Evolutionary conservation across 768 basidiomycete species (phyloP).

Genomic region (Psilocybe tampanensis): DNA sequence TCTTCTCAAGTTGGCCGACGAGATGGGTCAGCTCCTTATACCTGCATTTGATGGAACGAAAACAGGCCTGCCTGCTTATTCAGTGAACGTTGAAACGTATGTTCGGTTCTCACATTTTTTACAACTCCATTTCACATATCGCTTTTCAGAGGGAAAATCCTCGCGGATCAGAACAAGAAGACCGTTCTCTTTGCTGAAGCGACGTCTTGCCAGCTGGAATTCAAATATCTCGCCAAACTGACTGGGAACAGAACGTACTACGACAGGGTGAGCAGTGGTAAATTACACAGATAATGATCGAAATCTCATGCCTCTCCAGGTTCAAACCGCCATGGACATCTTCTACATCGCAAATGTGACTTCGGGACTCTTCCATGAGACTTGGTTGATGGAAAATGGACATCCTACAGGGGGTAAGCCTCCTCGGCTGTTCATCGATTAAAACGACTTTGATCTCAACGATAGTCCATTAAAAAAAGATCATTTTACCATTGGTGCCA

Average conservation of each 20-base stretch:
- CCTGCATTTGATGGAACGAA: slow-evolving; percentile 63
- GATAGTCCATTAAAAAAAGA: too few relatives aligned
- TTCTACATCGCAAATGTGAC: slow-evolving; percentile 32
- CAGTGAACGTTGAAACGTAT: slow-evolving; percentile 57
- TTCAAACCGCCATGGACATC: slow-evolving; percentile 39
- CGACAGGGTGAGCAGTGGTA: slow-evolving; percentile 22
- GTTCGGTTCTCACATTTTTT: slow-evolving; percentile 8
- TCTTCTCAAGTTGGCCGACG: slow-evolving; percentile 64
- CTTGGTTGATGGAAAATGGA: slow-evolving; percentile 30
- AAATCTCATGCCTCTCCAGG: slow-evolving; percentile 19
- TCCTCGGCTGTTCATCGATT: too few relatives aligned
- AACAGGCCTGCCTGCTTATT: slow-evolving; percentile 64
- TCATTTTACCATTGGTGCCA: slow-evolving; percentile 56
- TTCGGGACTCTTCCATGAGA: slow-evolving; percentile 37
- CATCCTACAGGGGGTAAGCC: slow-evolving; percentile 28
- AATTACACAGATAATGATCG: neutral
- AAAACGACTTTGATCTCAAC: too few relatives aligned
- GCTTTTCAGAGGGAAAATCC: slow-evolving; percentile 29
- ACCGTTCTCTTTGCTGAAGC: slow-evolving; percentile 38
- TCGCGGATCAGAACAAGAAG: slow-evolving; percentile 13
- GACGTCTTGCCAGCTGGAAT: slow-evolving; percentile 69
- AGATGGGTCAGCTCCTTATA: slow-evolving; percentile 63
- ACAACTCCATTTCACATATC: neutral
- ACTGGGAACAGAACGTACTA: slow-evolving; percentile 62
- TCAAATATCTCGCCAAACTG: slow-evolving; percentile 71